Conservation (phyloP, 805 yeast species). For the Candida multigemmis region DNA sequence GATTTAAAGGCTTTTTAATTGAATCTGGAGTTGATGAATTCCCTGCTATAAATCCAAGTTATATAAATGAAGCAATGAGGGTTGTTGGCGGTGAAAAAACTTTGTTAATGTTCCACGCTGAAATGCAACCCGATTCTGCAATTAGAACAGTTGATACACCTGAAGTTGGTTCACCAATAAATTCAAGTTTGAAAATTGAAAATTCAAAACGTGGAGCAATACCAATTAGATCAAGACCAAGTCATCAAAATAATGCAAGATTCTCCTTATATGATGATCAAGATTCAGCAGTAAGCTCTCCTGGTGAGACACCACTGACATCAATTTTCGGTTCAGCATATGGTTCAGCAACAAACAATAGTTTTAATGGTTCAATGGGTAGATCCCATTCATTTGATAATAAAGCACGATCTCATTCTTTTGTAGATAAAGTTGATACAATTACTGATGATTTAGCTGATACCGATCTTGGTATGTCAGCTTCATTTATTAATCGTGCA, state of each 20-base stretch:
- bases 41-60: conserved; percentile 63
- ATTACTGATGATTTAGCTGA: conserved; percentile 18
- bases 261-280: conserved; percentile 2
- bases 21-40: conserved; percentile 96
- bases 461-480: conserved; percentile 29
- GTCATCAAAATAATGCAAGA: no score
- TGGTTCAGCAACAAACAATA: no score
- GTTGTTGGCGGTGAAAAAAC: conserved; percentile 56
- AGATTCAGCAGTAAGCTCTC: conserved; percentile 3
- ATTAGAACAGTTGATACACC: conserved; percentile 6
- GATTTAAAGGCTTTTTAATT: conserved; percentile 87
- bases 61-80: conserved; percentile 61
- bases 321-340: conserved; percentile 1
- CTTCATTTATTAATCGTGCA: conserved; percentile 29
- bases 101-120: conserved; percentile 88
- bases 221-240: no score
- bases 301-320: conserved; percentile 1
- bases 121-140: conserved; percentile 48
- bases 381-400: no score
- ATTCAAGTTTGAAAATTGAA: no score
- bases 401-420: conserved; percentile 2
- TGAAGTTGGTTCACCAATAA: conserved; percentile 19
- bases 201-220: no score
- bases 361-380: no score
- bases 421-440: conserved; percentile 6